Base-by-base conservation (phyloP, 1,284 basidiomycete genomes). In the Ganoderma leucocontextum region DNA sequence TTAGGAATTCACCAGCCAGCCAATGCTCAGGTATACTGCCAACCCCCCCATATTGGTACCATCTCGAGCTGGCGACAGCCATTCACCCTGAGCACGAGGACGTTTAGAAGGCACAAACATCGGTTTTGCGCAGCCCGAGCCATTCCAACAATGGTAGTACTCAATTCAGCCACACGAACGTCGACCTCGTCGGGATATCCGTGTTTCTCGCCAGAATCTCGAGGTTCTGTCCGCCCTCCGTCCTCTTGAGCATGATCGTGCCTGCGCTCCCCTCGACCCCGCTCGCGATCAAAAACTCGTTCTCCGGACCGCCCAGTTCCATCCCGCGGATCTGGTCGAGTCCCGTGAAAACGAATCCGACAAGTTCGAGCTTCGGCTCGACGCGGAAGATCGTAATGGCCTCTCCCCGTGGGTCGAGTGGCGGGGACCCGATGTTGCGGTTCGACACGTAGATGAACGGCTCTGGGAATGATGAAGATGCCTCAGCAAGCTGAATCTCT, bases 301-400 rank as follows among this genome's bases (percentile, higher is more conserved):
- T 77, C 64, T 87, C 85, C 7, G 83, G 82, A 6, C 86, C 85
- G 8, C 88, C 87, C 60, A 91, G 81, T 75, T 84, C 81, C 86
- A 91, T 90, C 2, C 88, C 89, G 36, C 90, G 82, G 63, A 91
- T 84, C 75, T 90, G 87, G 68, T 87, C 79, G 59, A 91, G 78
- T n/a, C 89, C 88, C 0, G 89, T 91, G 75, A 84, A 90, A 38
- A 90, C 84, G 65, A 89, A 86, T n/a, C 80, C 82, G 19, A 87
- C 76, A 42, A 89, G 78, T 67, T 67, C 63, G 53, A 78, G 75
- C 65, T 69, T 44, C 5, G 76, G 74, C 63, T 74, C 69, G 63
- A 78, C 60, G 33, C 70, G 70, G 73, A 80, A 80, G 67, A 82
- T 78, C 35, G 79, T 79, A 66, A 82, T 80, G n/a, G 81, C 75